Evolutionary conservation across 2,329 filamentous ascomycete species (phyloP).

Genomic region (Cucurbitaria berberidis): DNA sequence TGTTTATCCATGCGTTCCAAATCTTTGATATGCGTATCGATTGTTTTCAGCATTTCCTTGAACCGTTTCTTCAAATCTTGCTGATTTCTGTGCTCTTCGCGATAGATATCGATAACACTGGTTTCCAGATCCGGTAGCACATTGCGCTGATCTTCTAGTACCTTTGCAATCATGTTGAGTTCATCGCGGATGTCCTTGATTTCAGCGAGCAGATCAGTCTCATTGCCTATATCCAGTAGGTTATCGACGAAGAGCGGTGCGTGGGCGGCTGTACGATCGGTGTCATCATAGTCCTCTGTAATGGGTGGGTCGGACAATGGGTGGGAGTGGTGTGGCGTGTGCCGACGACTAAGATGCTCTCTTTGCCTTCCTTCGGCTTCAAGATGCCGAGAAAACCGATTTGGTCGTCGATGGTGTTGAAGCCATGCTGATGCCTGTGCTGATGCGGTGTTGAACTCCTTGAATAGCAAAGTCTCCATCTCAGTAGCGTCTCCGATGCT

Average conservation of each 20-base stretch:
- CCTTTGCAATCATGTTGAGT: slow-evolving; percentile 65
- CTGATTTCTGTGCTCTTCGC: slow-evolving; percentile 46
- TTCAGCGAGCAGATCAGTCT: slow-evolving; percentile 67
- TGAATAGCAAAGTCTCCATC: slow-evolving; percentile 63
- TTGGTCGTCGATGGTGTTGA: slow-evolving; percentile 55
- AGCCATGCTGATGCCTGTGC: slow-evolving; percentile 63
- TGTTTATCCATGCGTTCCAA: slow-evolving; percentile 69
- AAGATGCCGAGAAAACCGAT: slow-evolving; percentile 44
- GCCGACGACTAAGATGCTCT: slow-evolving; percentile 39
- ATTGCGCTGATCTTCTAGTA: slow-evolving; percentile 58
- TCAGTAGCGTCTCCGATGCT: slow-evolving; percentile 62
- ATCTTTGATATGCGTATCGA: slow-evolving; percentile 65
- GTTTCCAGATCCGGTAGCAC: slow-evolving; percentile 57
- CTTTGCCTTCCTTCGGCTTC: slow-evolving; percentile 43
- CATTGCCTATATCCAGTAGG: slow-evolving; percentile 64
- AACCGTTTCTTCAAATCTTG: slow-evolving; percentile 61
- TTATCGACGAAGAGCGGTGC: slow-evolving; percentile 59
- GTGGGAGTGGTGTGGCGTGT: slow-evolving; percentile 36
- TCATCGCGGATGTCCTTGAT: slow-evolving; percentile 73
- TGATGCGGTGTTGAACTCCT: slow-evolving; percentile 66
- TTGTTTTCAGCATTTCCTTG: slow-evolving; percentile 62
- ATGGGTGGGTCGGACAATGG: slow-evolving; percentile 33
- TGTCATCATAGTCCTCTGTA: slow-evolving; percentile 40
- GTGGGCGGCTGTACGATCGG: slow-evolving; percentile 25
- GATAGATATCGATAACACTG: slow-evolving; percentile 50